Base-by-base conservation (phyloP, 1,139 yeast species). In the Hansenula lynferdii region DNA sequence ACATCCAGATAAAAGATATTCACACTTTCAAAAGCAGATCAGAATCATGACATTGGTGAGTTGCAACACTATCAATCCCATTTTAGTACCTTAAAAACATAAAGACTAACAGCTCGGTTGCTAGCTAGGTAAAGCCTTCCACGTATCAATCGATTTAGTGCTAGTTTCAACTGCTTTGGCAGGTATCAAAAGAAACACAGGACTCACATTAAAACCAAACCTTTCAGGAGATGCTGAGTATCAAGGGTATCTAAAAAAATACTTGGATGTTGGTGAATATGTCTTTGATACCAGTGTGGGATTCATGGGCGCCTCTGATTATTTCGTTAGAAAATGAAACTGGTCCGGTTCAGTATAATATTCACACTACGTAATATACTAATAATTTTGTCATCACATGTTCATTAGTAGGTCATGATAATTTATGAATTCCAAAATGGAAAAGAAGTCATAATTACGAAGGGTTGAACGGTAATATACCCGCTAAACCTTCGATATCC, bases 121-220 rank as follows among this genome's bases (percentile, higher is more conserved):
- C 22, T 6, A 20, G 79, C 51, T 78, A 34, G 78, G 81, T n/a
- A 83, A 72, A 69, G 57, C 72, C 5, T 58, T 81, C 40, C 97
- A 92, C 60, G 53, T 73, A 38, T 72, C 89, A 3, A 64, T 82
- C 31, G 97, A 92, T 58, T 70, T 89, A 34, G 78, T 82, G 2
- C 69, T 92, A 32, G 70, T 87, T 6, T 84, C 96, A 1, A 83
- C 96, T 0, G 75, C 89, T 39, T 68, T 92, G 40, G 96, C 97
- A 1, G 97, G 97, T 2, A 79, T 92, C 37, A 86, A 83, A 62
- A 77, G 96, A 58, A 80, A 81, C 51, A 83, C 97, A 4, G 97
- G 97, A 0, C 67, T 90, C 32, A 75, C 87, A 2, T 69, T 72
- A 26, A 70, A 70, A 45, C 40, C 65, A 10, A 64, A 64, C 11